Conservation (phyloP, 108 stramenopile species). For the Epithemia pelagica region DNA sequence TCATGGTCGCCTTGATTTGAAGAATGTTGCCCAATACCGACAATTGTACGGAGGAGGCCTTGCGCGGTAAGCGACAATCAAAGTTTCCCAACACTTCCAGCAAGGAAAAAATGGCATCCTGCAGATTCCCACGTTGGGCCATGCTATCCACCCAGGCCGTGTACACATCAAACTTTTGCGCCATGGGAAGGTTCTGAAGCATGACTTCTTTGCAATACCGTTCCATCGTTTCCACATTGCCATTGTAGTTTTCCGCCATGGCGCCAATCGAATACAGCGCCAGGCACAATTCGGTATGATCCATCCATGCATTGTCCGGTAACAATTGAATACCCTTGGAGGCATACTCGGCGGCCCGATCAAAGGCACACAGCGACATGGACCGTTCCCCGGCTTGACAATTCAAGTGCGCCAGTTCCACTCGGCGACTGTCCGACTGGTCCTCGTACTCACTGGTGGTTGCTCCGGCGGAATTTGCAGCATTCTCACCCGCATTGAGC, state of each 20-base stretch:
- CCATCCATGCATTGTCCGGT: neutral
- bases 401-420: neutral
- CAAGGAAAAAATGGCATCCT: neutral
- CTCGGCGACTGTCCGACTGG: no score
- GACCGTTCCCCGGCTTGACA: neutral
- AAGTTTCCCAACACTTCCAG: neutral
- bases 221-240: neutral
- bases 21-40: neutral
- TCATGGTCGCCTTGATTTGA: neutral
- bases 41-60: neutral
- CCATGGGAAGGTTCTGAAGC: neutral
- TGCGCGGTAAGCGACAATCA: neutral
- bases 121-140: neutral
- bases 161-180: conserved; percentile 2
- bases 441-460: neutral
- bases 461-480: neutral
- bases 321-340: neutral
- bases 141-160: neutral
- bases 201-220: conserved; percentile 5
- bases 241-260: neutral
- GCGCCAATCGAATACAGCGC: conserved; percentile 29
- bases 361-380: neutral
- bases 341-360: neutral
- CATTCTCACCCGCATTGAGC: no score
- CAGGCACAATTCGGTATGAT: conserved; percentile 26